These are phyloP conservation scores for Paradendryphiella salina DNA, from an alignment of 2,329 filamentous ascomycete genomes.

Conservation along the genomic window DNA sequence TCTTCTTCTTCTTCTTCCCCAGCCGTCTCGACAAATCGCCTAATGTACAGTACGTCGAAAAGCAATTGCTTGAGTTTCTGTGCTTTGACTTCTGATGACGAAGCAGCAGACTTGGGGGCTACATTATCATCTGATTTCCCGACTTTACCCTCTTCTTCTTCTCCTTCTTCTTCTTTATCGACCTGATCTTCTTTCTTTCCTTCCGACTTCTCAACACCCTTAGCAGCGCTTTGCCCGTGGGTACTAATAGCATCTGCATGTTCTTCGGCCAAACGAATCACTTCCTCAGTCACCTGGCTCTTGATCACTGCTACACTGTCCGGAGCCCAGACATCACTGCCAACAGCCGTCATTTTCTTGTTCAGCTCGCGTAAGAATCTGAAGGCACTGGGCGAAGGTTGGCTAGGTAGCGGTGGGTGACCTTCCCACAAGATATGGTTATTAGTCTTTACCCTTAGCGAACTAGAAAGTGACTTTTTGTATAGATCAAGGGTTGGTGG, in stretches of 20 bases:
- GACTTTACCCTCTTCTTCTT: neutral
- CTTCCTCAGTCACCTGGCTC: constrained; percentile 54
- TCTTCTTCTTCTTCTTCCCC: constrained; percentile 15
- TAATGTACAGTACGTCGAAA: constrained; percentile 53
- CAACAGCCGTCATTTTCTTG: constrained; percentile 68
- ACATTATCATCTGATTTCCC: neutral
- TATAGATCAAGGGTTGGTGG: constrained; percentile 51
- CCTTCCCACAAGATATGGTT: constrained; percentile 80
- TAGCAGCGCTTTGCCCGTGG: constrained; percentile 10
- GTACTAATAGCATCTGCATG: constrained; percentile 42
- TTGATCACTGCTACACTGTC: constrained; percentile 68
- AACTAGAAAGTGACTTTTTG: constrained; percentile 51
- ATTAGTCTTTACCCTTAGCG: constrained; percentile 56
- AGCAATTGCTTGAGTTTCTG: constrained; percentile 46
- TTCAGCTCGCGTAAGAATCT: constrained; percentile 69
- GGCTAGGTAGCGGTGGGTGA: constrained; percentile 70
- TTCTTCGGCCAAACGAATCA: constrained; percentile 48
- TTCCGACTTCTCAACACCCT: constrained; percentile 4
- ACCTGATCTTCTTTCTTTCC: constrained; percentile 1
- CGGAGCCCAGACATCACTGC: constrained; percentile 80
- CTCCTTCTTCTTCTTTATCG: constrained; percentile 4
- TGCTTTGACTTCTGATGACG: constrained; percentile 20
- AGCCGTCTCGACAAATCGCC: constrained; percentile 30
- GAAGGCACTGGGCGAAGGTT: constrained; percentile 76
- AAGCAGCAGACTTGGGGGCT: constrained; percentile 8